Conservation (phyloP, 306 rosid genomes). For the Prunus davidiana region DNA sequence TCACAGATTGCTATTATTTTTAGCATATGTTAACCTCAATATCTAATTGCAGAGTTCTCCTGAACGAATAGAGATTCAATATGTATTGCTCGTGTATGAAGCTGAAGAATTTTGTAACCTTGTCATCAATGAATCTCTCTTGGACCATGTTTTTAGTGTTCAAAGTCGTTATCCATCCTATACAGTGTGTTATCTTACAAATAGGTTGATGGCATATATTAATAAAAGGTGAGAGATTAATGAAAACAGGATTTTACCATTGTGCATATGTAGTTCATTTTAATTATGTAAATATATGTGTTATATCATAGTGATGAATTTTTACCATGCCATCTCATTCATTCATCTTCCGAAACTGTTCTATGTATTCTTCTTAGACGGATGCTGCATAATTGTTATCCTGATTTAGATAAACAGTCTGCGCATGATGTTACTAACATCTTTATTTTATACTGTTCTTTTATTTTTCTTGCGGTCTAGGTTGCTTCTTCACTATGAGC, state of each 20-base stretch:
- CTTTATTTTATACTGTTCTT: not conserved
- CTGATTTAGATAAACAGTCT: not conserved
- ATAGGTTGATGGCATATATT: conserved; percentile 69
- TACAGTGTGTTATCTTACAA: conserved; percentile 82
- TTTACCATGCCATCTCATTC: not conserved
- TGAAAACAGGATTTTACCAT: not conserved
- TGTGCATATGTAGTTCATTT: not conserved
- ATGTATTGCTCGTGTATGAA: conserved; percentile 64
- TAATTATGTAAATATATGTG: not conserved
- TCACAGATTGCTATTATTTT: not conserved
- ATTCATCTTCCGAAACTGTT: not conserved
- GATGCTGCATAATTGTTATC: not conserved
- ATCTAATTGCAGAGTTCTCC: conserved; percentile 54
- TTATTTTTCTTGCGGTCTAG: not conserved
- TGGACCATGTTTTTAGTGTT: conserved; percentile 50
- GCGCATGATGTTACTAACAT: not conserved
- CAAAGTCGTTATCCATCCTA: conserved; percentile 70
- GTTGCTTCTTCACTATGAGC: not conserved
- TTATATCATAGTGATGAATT: not conserved
- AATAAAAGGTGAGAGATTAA: conserved; percentile 66
- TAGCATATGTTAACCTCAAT: conserved; percentile 22
- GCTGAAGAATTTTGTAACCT: conserved; percentile 79
- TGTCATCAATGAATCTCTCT: conserved; percentile 50
- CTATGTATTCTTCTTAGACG: not conserved
- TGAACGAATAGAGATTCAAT: conserved; percentile 57